Evolutionary conservation across 345 rosid genomes (phyloP).

Genomic region (Rhodamnia rubescens): DNA sequence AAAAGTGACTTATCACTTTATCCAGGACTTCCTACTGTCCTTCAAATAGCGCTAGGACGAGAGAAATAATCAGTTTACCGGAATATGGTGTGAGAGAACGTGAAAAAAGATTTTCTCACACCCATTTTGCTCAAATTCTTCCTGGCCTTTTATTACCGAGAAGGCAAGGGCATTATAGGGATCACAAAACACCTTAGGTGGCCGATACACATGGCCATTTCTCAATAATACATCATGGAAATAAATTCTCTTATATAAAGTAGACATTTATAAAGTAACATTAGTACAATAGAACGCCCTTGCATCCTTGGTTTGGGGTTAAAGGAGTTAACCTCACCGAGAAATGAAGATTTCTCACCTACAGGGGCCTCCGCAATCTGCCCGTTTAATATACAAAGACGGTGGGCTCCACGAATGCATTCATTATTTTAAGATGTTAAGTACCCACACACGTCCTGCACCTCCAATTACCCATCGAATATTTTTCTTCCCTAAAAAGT

Average conservation of each 20-base stretch:
- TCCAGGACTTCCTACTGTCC: background rate
- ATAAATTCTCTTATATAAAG: background rate
- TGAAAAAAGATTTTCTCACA: background rate
- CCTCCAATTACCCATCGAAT: too few species aligned
- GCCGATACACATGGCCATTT: background rate
- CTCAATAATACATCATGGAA: background rate
- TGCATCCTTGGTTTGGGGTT: too few species aligned
- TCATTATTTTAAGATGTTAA: too few species aligned
- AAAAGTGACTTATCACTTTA: background rate
- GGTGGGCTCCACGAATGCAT: too few species aligned
- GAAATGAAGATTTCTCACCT: too few species aligned
- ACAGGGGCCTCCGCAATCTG: too few species aligned
- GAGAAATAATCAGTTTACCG: background rate
- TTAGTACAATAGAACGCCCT: background rate
- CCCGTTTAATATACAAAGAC: too few species aligned
- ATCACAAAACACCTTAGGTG: background rate
- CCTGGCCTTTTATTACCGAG: background rate
- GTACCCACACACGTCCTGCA: too few species aligned
- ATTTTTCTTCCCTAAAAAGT: too few species aligned
- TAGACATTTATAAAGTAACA: background rate
- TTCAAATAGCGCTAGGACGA: background rate
- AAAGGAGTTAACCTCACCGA: too few species aligned
- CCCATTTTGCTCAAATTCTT: background rate
- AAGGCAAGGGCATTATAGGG: background rate
- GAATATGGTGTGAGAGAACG: background rate